A percentile compares a stretch with the other conserved stretches of the same genome.
Evolutionary conservation across 2,329 filamentous ascomycete species (phyloP).

Genomic region (Sarocladiaceae sp.): DNA sequence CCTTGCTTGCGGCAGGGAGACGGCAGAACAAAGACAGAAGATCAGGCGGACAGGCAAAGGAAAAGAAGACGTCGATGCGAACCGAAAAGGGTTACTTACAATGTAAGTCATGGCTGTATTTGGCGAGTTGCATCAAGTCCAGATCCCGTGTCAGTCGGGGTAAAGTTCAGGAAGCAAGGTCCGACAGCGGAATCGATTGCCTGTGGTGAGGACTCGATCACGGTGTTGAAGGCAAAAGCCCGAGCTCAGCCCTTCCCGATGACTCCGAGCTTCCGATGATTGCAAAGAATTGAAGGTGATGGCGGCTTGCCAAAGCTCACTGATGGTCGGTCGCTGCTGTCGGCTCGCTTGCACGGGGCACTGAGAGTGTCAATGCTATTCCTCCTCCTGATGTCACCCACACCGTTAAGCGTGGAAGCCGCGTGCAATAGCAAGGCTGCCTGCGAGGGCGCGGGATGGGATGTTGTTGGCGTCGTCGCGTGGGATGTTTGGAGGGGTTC

Average conservation of each 20-base stretch:
- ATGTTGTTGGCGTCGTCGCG: neutral
- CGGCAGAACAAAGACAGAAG: neutral
- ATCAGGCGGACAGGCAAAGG: neutral
- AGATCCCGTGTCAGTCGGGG: neutral
- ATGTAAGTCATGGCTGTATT: constrained; percentile 2
- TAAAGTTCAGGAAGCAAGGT: no score
- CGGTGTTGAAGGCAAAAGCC: no score
- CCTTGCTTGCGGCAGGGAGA: neutral
- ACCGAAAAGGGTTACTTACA: neutral
- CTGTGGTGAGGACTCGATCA: no score
- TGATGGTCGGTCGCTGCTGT: neutral
- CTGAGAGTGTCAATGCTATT: neutral
- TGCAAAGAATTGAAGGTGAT: no score
- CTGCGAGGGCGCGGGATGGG: neutral
- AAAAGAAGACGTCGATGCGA: neutral
- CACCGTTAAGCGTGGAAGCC: neutral
- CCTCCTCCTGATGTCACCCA: neutral
- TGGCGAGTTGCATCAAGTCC: neutral
- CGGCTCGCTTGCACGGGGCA: neutral
- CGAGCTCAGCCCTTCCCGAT: no score
- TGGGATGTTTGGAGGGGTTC: constrained; percentile 9
- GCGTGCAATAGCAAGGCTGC: neutral
- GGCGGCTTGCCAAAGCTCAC: no score
- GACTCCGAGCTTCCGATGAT: no score
- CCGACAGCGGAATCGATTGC: no score